Conservation (phyloP, 495 filamentous ascomycete genomes). For the Penicillium bovifimosum region DNA sequence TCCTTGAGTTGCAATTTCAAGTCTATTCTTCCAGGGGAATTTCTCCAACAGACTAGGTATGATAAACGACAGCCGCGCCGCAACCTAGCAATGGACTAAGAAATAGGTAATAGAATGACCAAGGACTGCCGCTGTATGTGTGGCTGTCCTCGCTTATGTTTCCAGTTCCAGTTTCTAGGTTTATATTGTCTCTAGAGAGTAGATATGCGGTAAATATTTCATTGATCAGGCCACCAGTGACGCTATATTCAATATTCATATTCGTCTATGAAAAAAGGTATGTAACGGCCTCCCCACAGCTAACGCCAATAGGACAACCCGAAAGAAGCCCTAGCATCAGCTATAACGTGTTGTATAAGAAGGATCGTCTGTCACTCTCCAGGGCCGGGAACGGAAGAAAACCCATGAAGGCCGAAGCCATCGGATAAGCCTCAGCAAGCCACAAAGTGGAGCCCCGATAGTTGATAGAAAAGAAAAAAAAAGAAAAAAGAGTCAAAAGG, state of each 20-base stretch:
- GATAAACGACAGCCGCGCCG: too few species aligned
- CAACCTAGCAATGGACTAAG: too few species aligned
- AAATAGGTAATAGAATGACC: too few species aligned
- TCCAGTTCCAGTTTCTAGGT: too few species aligned
- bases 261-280: background rate
- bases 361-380: constrained; percentile 17
- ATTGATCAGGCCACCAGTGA: too few species aligned
- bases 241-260: background rate
- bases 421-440: constrained; percentile 19
- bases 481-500: constrained; percentile 1
- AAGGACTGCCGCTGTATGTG: too few species aligned
- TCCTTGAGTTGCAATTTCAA: too few species aligned
- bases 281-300: constrained; percentile 11
- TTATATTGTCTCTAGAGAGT: too few species aligned
- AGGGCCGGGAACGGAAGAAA: constrained; percentile 22
- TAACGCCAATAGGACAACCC: constrained; percentile 5
- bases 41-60: too few species aligned
- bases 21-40: too few species aligned
- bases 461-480: constrained; percentile 9
- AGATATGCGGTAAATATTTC: too few species aligned
- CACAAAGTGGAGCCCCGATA: constrained; percentile 20
- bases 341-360: constrained; percentile 11
- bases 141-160: too few species aligned
- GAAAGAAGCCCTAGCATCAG: constrained; percentile 9
- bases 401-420: constrained; percentile 16